A percentile compares a stretch with the other conserved stretches of the same genome.
phyloP scores from a whole-genome alignment of 192 early-diverging fungal genomes.

The Linnemannia schmuckeri region DNA sequence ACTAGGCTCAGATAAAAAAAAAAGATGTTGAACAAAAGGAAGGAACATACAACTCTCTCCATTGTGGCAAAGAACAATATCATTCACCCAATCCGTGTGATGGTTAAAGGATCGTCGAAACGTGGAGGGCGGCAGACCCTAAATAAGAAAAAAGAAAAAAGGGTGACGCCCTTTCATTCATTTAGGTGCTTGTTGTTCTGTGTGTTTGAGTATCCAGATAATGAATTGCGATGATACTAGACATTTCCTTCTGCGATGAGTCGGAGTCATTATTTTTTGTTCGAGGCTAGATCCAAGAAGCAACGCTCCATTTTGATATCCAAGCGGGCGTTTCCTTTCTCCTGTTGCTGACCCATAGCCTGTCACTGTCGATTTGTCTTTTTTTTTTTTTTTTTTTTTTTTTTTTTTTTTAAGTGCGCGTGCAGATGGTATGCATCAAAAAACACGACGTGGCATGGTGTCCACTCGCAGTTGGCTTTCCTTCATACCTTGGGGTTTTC shows the following conservation, averaged over 20 bases:
- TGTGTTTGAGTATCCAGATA: background rate
- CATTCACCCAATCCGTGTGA: constrained; percentile 98
- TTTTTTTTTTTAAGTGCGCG: background rate
- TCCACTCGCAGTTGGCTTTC: background rate
- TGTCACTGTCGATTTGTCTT: background rate
- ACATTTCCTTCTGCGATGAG: background rate
- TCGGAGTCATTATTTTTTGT: background rate
- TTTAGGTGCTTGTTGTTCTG: background rate
- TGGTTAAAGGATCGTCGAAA: constrained; percentile 78
- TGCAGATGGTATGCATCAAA: background rate
- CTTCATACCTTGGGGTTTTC: constrained; percentile 41
- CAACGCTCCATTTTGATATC: background rate
- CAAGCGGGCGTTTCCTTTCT: background rate
- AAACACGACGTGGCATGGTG: background rate
- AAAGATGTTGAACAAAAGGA: background rate
- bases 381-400: background rate
- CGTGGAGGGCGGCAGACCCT: constrained; percentile 68
- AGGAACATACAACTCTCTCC: constrained; percentile 68
- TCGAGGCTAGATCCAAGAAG: background rate
- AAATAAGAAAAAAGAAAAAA: background rate
- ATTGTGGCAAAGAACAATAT: constrained; percentile 81
- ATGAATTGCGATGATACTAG: background rate
- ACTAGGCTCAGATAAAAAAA: background rate
- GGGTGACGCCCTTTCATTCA: background rate
- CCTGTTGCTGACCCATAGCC: background rate